Evolutionary conservation across 306 rosid genomes (phyloP), one percentile per base, ranked within the genome.

Genomic region (Begonia fuchsioides): DNA sequence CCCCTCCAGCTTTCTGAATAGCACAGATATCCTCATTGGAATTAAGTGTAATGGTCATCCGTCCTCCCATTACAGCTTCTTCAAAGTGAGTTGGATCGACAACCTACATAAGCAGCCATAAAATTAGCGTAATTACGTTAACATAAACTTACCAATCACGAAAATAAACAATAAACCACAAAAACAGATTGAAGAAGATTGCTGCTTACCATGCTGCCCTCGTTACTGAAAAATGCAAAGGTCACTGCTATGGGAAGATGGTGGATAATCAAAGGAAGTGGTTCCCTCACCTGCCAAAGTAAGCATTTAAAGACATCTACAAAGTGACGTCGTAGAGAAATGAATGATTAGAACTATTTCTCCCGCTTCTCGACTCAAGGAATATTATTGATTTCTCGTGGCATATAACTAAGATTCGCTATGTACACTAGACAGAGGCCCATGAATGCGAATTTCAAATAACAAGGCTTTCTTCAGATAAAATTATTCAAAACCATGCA

Each of bases 161-260:
- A 35, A 32, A 57, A 57, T 15, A 54, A 57, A 47, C 51, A n/a
- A 49, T 52, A 14, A 11, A 57, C 19, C 58, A 68, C 51, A 38
- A 48, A 26, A 26, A 26, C 10, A 6, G 35, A 47, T 13, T 45
- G 40, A 51, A 48, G 17, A 0, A 53, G 9, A 9, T 46, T 16
- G 12, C 11, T 18, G 41, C 71, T 10, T 78, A 88, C 97, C 81
- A 78, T 50, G 15, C 73, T 64, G 60, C 68, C 68, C 57, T 81
- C 93, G 17, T 55, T 63, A 35, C 87, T 69, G 75, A 88, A 76
- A 70, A 84, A 88, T 18, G 80, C 93, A 76, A 84, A 88, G 45
- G 95, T 78, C 49, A 84, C 90, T 49, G 97, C 97, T 50, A 88
- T 66, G 3, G 97, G 97, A 47, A 88, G 95, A 58, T 88, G 97